Evolutionary conservation across 805 yeast species (phyloP).

Genomic region (Candida mattraensis): DNA sequence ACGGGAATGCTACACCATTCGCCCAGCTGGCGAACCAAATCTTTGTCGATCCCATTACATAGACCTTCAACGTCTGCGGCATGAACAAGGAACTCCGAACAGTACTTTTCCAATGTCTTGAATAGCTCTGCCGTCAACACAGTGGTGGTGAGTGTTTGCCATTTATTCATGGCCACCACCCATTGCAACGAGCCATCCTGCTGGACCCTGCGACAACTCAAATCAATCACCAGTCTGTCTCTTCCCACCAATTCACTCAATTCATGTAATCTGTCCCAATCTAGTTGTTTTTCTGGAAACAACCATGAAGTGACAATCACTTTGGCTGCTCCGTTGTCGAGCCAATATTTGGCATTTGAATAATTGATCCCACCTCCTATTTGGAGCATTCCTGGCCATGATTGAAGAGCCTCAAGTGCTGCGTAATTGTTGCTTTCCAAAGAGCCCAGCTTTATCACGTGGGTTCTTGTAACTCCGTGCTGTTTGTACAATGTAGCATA

Average conservation of each 20-base stretch:
- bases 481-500: constrained; percentile 70
- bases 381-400: constrained; percentile 77
- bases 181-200: constrained; percentile 46
- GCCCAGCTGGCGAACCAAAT: constrained; percentile 67
- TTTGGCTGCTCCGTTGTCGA: constrained; percentile 75
- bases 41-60: constrained; percentile 87
- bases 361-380: constrained; percentile 91
- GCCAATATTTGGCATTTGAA: constrained; percentile 75
- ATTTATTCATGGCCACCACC: constrained; percentile 97
- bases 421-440: constrained; percentile 75
- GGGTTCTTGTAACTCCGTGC: constrained; percentile 69
- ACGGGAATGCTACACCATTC: constrained; percentile 78
- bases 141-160: constrained; percentile 86
- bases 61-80: constrained; percentile 99
- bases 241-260: constrained; percentile 62
- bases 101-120: constrained; percentile 53
- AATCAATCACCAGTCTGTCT: constrained; percentile 74
- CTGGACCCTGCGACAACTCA: constrained; percentile 66
- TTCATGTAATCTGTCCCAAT: constrained; percentile 48
- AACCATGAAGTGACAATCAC: constrained; percentile 92
- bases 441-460: constrained; percentile 88
- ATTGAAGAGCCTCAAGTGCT: constrained; percentile 68
- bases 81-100: constrained; percentile 87
- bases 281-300: constrained; percentile 63
- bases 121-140: constrained; percentile 56